phyloP scores from a whole-genome alignment of 176 grass and related monocot genomes.

The Carex kokanica region DNA sequence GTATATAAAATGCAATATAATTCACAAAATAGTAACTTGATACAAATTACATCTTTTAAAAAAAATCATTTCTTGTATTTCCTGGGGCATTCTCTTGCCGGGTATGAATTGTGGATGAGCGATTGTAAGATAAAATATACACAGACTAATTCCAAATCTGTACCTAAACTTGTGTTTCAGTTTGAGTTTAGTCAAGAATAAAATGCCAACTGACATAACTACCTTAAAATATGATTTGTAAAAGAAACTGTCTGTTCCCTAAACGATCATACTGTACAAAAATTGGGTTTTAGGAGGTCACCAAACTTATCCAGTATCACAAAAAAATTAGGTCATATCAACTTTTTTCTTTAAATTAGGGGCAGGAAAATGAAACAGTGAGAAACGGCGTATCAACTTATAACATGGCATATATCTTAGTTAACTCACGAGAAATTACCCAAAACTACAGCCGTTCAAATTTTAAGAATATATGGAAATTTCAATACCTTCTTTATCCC shows the following conservation, averaged over 20 bases:
- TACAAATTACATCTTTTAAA: neutral
- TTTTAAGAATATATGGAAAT: constrained; percentile 13
- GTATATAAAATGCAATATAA: constrained; percentile 2
- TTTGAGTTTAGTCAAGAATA: neutral
- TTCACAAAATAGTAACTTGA: constrained; percentile 5
- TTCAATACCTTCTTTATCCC: constrained; percentile 87
- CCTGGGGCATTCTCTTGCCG: neutral
- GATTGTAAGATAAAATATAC: neutral
- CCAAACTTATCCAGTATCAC: neutral
- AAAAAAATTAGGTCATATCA: neutral
- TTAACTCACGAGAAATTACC: neutral
- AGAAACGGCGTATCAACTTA: neutral
- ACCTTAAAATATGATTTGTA: neutral
- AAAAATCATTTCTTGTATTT: neutral
- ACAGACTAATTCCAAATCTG: neutral
- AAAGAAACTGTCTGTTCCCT: neutral
- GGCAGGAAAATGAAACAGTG: neutral
- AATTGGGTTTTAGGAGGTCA: neutral
- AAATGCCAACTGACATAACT: neutral
- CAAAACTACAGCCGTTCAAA: neutral
- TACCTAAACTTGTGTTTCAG: neutral
- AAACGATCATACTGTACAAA: neutral
- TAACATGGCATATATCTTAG: neutral
- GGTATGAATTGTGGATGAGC: neutral
- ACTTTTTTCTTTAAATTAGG: too few species aligned